Evolutionary conservation across 495 filamentous ascomycete species (phyloP).

Genomic region (Talaromyces trachyspermus): DNA sequence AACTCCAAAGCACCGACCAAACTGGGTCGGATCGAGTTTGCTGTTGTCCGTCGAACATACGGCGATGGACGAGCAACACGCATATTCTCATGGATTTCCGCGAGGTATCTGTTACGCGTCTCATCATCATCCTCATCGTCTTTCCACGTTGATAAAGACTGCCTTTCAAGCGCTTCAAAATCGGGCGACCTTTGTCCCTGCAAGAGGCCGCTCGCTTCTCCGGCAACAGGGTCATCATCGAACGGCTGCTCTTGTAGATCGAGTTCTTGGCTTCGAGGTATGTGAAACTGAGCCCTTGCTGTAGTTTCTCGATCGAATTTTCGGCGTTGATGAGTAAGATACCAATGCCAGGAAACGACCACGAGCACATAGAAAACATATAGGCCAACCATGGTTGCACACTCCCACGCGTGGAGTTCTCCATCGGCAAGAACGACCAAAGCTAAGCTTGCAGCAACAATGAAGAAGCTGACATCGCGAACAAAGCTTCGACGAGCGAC

Average conservation of each 20-base stretch:
- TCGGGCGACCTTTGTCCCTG: slow-evolving; percentile 53
- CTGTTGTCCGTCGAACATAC: slow-evolving; percentile 61
- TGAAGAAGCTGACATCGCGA: slow-evolving; percentile 89
- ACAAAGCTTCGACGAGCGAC: slow-evolving; percentile 85
- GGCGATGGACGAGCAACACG: slow-evolving; percentile 63
- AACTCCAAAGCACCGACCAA: slow-evolving; percentile 93
- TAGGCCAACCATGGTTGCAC: slow-evolving; percentile 79
- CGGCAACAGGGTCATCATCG: slow-evolving; percentile 59
- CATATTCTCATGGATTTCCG: slow-evolving; percentile 90
- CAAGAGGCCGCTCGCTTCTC: slow-evolving; percentile 44
- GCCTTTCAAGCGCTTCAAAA: slow-evolving; percentile 54
- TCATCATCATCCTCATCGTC: slow-evolving; percentile 65
- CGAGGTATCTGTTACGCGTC: slow-evolving; percentile 59
- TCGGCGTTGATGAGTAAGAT: slow-evolving; percentile 52
- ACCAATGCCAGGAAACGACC: slow-evolving; percentile 92
- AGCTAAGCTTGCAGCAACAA: slow-evolving; percentile 78
- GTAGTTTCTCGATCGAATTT: slow-evolving; percentile 56
- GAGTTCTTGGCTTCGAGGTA: slow-evolving; percentile 59
- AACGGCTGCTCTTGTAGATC: slow-evolving; percentile 62
- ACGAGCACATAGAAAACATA: slow-evolving; percentile 86
- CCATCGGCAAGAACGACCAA: slow-evolving; percentile 86
- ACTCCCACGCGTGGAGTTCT: slow-evolving; percentile 79
- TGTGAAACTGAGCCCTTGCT: slow-evolving; percentile 65
- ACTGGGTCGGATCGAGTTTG: slow-evolving; percentile 83
- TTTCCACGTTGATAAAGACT: slow-evolving; percentile 37